Evolutionary conservation across 2,329 filamentous ascomycete genomes (phyloP).

Genomic region (Calonectria ilicicola): DNA sequence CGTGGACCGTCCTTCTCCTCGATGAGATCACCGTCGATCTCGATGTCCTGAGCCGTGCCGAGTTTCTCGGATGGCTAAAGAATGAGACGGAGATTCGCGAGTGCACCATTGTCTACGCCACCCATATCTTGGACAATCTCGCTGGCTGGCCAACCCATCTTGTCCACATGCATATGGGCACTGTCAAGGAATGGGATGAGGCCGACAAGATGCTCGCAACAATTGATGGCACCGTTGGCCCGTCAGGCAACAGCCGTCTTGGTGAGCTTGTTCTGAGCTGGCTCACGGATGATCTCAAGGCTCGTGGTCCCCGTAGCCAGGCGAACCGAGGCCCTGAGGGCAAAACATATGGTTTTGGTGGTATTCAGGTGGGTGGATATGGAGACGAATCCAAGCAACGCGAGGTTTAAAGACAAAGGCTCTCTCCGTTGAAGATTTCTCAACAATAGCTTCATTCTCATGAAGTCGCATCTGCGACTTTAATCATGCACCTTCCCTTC

Average conservation of each 20-base stretch:
- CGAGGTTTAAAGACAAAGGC: conserved; percentile 35
- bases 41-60: conserved; percentile 85
- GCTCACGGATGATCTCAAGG: conserved; percentile 83
- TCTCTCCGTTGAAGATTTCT: conserved; percentile 29
- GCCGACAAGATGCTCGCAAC: conserved; percentile 76
- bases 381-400: conserved; percentile 63
- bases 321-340: conserved; percentile 69
- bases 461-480: background rate
- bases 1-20: conserved; percentile 90
- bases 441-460: conserved; percentile 31
- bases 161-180: conserved; percentile 93
- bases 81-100: conserved; percentile 83
- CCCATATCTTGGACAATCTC: conserved; percentile 95
- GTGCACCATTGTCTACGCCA: conserved; percentile 97
- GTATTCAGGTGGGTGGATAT: conserved; percentile 66
- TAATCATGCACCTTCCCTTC: background rate
- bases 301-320: conserved; percentile 80
- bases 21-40: conserved; percentile 98
- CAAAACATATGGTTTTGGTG: conserved; percentile 68
- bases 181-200: conserved; percentile 86
- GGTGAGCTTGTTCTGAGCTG: conserved; percentile 90
- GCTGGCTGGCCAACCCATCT: conserved; percentile 95
- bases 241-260: conserved; percentile 80
- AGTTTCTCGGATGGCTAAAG: conserved; percentile 89
- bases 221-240: conserved; percentile 53